Percentiles rank a stretch among this genome's conserved stretches.
Evolutionary conservation across 2,329 filamentous ascomycete genomes (phyloP).

Genomic region (Oidium heveae): DNA sequence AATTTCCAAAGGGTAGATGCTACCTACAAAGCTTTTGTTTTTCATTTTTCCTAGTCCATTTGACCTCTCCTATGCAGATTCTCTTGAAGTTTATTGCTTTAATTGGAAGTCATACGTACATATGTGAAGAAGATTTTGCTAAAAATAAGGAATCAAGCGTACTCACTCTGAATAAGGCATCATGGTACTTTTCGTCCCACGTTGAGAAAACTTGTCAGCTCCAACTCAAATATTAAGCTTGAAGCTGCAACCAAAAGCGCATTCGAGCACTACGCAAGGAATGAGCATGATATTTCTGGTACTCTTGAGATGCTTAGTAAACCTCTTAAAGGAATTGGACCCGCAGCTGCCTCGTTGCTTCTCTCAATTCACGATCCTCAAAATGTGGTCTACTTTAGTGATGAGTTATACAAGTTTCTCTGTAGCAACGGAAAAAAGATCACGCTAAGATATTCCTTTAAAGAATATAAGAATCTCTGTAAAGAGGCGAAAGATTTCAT

Average conservation of each 20-base stretch:
- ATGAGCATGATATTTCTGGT: slow-evolving; percentile 14
- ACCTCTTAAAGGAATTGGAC: slow-evolving; percentile 45
- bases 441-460: slow-evolving; percentile 40
- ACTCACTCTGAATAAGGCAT: slow-evolving; percentile 6
- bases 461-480: slow-evolving; percentile 39
- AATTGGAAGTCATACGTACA: no score
- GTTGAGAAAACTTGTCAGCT: slow-evolving; percentile 28
- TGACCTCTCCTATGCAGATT: slow-evolving; percentile 3
- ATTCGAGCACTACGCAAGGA: slow-evolving; percentile 20
- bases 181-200: slow-evolving; percentile 38
- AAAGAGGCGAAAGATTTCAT: slow-evolving; percentile 19
- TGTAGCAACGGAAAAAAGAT: slow-evolving; percentile 25
- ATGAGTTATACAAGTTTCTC: slow-evolving; percentile 54
- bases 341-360: slow-evolving; percentile 53
- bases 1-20: no score
- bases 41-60: background rate
- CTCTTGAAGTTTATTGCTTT: slow-evolving; percentile 3
- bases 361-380: slow-evolving; percentile 36
- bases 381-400: slow-evolving; percentile 48
- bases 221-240: slow-evolving; percentile 26
- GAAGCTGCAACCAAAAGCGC: slow-evolving; percentile 25
- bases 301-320: slow-evolving; percentile 28
- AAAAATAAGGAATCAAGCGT: background rate
- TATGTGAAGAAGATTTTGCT: no score
- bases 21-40: no score